A percentile compares a stretch with the other conserved stretches of the same genome.
phyloP scores from a whole-genome alignment of 2,329 filamentous ascomycete genomes.

The Byssothecium circinans region DNA sequence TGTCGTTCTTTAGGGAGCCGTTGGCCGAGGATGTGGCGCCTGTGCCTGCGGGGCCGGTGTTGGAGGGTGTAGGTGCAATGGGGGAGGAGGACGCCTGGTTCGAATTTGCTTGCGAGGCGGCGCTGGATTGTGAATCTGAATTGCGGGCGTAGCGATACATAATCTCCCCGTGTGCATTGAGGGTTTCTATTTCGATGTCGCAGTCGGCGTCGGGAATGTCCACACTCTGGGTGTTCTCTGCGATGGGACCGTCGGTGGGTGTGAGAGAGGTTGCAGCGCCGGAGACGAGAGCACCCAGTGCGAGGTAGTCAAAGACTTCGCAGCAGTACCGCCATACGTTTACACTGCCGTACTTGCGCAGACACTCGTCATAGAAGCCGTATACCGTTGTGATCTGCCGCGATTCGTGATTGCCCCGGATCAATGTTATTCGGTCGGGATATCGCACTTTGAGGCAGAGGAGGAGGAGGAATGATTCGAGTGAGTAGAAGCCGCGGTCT shows the following conservation, averaged over 20 bases:
- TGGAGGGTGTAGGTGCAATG: constrained; percentile 47
- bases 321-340: constrained; percentile 66
- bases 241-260: constrained; percentile 60
- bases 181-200: constrained; percentile 89
- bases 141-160: constrained; percentile 69
- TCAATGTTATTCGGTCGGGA: constrained; percentile 95
- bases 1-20: constrained; percentile 57
- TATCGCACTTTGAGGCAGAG: constrained; percentile 98
- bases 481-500: constrained; percentile 97
- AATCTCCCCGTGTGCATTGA: constrained; percentile 79
- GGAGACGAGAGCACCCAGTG: constrained; percentile 85
- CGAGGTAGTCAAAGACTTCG: constrained; percentile 96
- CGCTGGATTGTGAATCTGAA: constrained; percentile 41
- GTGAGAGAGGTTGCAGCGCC: constrained; percentile 70
- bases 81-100: constrained; percentile 40
- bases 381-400: constrained; percentile 78
- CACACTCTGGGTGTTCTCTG: constrained; percentile 53
- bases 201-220: constrained; percentile 59
- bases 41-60: constrained; percentile 75
- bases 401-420: constrained; percentile 86
- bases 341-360: constrained; percentile 65
- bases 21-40: constrained; percentile 72
- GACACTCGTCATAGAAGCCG: constrained; percentile 77
- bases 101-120: constrained; percentile 34
- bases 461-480: constrained; percentile 95